phyloP scores from a whole-genome alignment of 192 early-diverging fungal species.

The Backusella tarrabulga region DNA sequence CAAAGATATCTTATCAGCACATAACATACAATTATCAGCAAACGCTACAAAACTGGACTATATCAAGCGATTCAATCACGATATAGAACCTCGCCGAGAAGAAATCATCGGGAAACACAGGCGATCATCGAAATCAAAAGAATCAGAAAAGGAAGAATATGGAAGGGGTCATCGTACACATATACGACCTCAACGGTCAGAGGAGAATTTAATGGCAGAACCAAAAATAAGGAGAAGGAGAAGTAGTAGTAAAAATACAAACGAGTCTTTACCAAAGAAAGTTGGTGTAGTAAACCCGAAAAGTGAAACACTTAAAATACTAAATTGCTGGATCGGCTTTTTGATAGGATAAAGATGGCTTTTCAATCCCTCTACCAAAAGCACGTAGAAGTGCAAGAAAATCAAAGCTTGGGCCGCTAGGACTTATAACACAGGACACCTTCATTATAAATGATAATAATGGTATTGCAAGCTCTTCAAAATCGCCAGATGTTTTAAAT shows the following conservation, averaged over 20 bases:
- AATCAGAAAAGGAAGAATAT: not conserved
- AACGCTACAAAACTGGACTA: not conserved
- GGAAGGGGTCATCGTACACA: not conserved
- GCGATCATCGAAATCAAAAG: not conserved
- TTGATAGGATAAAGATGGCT: not conserved
- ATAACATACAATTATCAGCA: not conserved
- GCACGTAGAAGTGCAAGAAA: not conserved
- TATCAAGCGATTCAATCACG: not conserved
- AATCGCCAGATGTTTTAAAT: not conserved
- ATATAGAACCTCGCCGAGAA: not conserved
- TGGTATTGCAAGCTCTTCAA: not conserved
- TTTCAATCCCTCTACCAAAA: not conserved
- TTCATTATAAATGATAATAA: not conserved
- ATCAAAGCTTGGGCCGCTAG: not conserved
- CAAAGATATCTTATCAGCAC: not conserved
- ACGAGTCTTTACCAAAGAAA: not conserved
- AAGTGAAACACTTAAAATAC: not conserved
- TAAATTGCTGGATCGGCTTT: not conserved
- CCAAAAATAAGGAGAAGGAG: not conserved
- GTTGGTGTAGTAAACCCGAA: not conserved
- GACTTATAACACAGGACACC: not conserved
- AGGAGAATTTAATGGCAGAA: not conserved
- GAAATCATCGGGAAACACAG: not conserved
- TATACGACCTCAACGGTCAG: not conserved
- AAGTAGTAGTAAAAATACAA: not conserved